A percentile compares a stretch with the other conserved stretches of the same genome.
phyloP scores from a whole-genome alignment of 202 grass and related monocot species.

The Hordeum pubiflorum region DNA sequence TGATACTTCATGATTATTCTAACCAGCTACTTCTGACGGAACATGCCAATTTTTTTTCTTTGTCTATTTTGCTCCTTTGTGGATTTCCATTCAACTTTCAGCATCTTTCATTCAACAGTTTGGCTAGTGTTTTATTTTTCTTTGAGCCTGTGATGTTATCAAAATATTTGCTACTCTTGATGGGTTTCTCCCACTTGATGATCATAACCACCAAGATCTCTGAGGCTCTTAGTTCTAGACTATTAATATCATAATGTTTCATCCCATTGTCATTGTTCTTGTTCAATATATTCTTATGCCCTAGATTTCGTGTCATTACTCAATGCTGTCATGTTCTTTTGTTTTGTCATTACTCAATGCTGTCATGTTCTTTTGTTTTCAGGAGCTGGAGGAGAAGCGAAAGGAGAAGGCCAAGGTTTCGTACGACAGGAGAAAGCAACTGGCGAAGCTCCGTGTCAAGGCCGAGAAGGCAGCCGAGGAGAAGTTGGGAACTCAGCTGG shows the following conservation, averaged over 20 bases:
- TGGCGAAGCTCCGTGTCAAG: conserved; percentile 64
- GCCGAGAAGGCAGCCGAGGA: conserved; percentile 68
- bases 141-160: conserved; percentile 39
- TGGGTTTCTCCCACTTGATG: conserved; percentile 37
- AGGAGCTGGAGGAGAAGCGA: conserved; percentile 92
- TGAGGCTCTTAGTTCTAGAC: conserved; percentile 7
- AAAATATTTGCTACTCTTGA: conserved; percentile 67
- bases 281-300: no score
- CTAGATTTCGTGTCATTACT: not conserved
- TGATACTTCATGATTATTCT: conserved; percentile 38
- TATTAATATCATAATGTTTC: not conserved
- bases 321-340: not conserved
- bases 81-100: not conserved
- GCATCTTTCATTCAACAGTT: not conserved
- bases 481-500: conserved; percentile 77
- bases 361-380: not conserved
- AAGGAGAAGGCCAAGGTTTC: conserved; percentile 76
- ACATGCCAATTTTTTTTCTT: not conserved
- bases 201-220: conserved; percentile 51
- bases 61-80: not conserved
- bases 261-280: not conserved
- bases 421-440: conserved; percentile 84
- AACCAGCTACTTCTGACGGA: conserved; percentile 49
- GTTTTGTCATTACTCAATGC: not conserved
- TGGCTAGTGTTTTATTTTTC: not conserved